Evolutionary conservation across 2,329 filamentous ascomycete species (phyloP), one percentile per base, ranked within the genome.

Genomic region (Anthostomella pinea): DNA sequence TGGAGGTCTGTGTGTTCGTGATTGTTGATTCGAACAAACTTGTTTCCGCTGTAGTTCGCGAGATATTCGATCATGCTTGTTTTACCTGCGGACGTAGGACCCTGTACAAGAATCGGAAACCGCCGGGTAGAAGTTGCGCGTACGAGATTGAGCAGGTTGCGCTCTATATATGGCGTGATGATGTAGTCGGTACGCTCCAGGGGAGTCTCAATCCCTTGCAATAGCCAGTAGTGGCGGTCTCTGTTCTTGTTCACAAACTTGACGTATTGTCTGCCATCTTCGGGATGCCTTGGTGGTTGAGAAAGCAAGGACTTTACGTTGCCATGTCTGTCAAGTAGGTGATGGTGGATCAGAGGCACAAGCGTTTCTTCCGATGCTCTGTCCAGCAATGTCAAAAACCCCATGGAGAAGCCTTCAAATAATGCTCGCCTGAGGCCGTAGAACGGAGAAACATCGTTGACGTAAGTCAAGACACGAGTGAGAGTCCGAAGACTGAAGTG

Each of bases 51-150:
- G 37, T 87, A 85, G 56, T 95, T 93, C n/a, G 94, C 91, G 23
- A 99, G 75, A 59, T 95, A 96, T 63, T 97, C 91, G 26, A 98
- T 95, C 93, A 99, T 98, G 63, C 91, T 97, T 0, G 93, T 99
- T 65, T 99, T 99, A 47, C 93, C 93, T 9, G 91, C 87, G 5
- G 94, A 98, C 0, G 93, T 99, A 9, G 94, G 93, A 3, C 93
- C 93, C 63, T 99, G 93, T 14, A 99, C 85, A 8, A 99, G 73
- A 31, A 99, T 87, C 1, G 93, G 94, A 59, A 95, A 98, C 31
- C 86, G 80, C 22, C 89, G 73, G 4, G 91, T 98, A 1, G 91
- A 97, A 11, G 89, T 89, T 3, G 93, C 94, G 55, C 94, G 79
- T 8, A 97, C 91, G 18, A 99, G 68, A 53, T 98, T 98, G 51